phyloP scores from a whole-genome alignment of 2,329 filamentous ascomycete species.

The Kalaharituber pfeilii region DNA sequence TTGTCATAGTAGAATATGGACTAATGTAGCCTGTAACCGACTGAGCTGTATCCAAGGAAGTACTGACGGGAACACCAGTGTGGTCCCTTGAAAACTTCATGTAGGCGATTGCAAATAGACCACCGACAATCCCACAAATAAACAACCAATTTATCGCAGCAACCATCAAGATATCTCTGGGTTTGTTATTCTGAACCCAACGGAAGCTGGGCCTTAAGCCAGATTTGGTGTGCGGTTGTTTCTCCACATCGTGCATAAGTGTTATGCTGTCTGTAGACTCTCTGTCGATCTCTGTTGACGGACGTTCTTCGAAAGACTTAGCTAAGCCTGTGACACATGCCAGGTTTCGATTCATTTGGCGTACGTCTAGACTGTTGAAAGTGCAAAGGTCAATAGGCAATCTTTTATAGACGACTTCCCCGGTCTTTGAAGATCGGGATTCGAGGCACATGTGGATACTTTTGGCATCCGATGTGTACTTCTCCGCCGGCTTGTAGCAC shows the following conservation, averaged over 20 bases:
- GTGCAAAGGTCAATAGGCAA: slow-evolving; percentile 35
- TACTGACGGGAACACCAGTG: background rate
- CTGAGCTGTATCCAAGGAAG: background rate
- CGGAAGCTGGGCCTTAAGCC: slow-evolving; percentile 8
- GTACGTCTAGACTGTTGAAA: slow-evolving; percentile 36
- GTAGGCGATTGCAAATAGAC: slow-evolving; percentile 13
- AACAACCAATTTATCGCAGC: slow-evolving; percentile 15
- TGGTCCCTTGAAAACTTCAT: slow-evolving; percentile 11
- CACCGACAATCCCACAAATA: slow-evolving; percentile 14
- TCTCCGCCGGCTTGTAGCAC: slow-evolving; percentile 26
- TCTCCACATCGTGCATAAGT: slow-evolving; percentile 17
- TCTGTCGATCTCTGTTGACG: background rate
- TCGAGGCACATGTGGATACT: slow-evolving; percentile 35
- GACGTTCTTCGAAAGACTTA: background rate
- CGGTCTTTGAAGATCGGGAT: slow-evolving; percentile 21
- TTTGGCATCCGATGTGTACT: slow-evolving; percentile 29
- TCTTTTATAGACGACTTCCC: slow-evolving; percentile 27
- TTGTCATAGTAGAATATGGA: slow-evolving; percentile 6
- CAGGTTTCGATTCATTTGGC: slow-evolving; percentile 38
- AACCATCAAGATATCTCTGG: slow-evolving; percentile 15
- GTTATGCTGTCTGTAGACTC: too few species aligned
- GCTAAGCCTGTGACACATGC: slow-evolving; percentile 32
- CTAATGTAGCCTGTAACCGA: background rate
- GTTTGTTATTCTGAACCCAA: slow-evolving; percentile 16
- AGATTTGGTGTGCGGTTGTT: slow-evolving; percentile 10